A percentile compares a stretch with the other conserved stretches of the same genome.
Conservation (phyloP, 306 rosid genomes). For the Senna siamea region DNA sequence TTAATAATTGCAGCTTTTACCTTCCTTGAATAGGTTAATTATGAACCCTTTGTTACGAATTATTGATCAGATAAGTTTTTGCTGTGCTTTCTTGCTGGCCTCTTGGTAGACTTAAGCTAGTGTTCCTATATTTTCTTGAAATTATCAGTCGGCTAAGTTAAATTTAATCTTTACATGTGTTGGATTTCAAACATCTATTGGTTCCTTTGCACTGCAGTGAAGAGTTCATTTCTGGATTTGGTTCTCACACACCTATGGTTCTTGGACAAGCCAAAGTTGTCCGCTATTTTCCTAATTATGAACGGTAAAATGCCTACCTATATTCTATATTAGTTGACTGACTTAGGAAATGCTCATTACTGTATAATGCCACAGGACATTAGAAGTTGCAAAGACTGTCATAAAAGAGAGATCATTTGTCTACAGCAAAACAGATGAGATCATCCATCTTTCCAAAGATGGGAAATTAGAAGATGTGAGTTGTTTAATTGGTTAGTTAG, state of each 20-base stretch:
- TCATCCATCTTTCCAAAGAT: conserved; percentile 71
- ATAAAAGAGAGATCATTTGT: conserved; percentile 69
- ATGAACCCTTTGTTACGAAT: background rate
- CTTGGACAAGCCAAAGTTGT: conserved; percentile 97
- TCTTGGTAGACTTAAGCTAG: conserved; percentile 17
- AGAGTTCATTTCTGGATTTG: conserved; percentile 89
- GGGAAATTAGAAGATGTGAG: conserved; percentile 80
- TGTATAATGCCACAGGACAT: conserved; percentile 63
- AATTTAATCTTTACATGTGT: conserved; percentile 30
- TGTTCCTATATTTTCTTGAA: conserved; percentile 22
- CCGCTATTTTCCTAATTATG: conserved; percentile 81
- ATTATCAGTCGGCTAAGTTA: conserved; percentile 24
- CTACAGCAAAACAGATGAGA: conserved; percentile 66
- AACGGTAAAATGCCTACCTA: conserved; percentile 58
- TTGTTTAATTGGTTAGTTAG: conserved; percentile 37
- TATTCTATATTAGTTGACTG: conserved; percentile 19
- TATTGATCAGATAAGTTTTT: too few relatives aligned
- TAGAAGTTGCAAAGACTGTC: conserved; percentile 75
- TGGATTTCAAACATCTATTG: conserved; percentile 34
- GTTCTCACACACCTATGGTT: conserved; percentile 93
- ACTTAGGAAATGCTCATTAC: conserved; percentile 36
- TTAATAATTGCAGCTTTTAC: background rate
- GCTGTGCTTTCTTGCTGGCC: background rate
- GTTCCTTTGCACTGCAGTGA: conserved; percentile 57
- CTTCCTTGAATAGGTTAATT: conserved; percentile 10